Evolutionary conservation across 1,284 basidiomycete genomes (phyloP), one percentile per base, ranked within the genome.

Genomic region (Cronartium quercuum): DNA sequence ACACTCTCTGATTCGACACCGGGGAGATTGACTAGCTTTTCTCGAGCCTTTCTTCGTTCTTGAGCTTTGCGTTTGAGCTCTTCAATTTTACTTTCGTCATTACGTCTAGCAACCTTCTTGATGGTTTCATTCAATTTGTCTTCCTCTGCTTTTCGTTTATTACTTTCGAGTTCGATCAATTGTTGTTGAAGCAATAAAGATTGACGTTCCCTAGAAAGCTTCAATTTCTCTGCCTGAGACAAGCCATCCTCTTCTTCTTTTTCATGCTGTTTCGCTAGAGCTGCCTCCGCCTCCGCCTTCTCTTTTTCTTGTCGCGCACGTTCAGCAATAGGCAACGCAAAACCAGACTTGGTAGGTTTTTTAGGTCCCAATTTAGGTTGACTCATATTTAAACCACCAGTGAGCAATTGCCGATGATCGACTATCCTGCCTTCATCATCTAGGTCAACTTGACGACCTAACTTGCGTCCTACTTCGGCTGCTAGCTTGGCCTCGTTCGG

Each of bases 391-490:
- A 99, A 84, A 1, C 96, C 96, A 3, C 92, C 93, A 41, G 88
- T 88, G 55, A 98, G 85, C 9, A 99, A 85, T 60, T 95, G 91
- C 71, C 94, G 90, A 80, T 95, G 94, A 84, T 98, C 95, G 66
- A 99, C 90, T 66, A 98, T 92, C 82, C 96, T 91, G 79, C 94
- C 94, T 79, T 98, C 94, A 81, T 98, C 96, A 82, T 98, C 98
- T 66, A 98, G 84, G 82, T 97, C 94, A 55, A 98, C 89, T n/a
- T 88, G 85, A 81, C 91, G 90, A 21, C 94, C 94, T 78, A 89
- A 85, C 66, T 86, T 87, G 76, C 85, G 84, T 15, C 90, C 90
- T 70, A 86, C 82, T 77, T 83, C 86, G 55, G 68, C 74, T 6
- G 89, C 91, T 55, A 90, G 85, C 80, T 90, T 89, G 69, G 86